A percentile compares a stretch with the other conserved stretches of the same genome.
These are phyloP conservation scores for Karstenula rhodostoma DNA, from an alignment of 2,329 filamentous ascomycete genomes.

Conservation along the genomic window DNA sequence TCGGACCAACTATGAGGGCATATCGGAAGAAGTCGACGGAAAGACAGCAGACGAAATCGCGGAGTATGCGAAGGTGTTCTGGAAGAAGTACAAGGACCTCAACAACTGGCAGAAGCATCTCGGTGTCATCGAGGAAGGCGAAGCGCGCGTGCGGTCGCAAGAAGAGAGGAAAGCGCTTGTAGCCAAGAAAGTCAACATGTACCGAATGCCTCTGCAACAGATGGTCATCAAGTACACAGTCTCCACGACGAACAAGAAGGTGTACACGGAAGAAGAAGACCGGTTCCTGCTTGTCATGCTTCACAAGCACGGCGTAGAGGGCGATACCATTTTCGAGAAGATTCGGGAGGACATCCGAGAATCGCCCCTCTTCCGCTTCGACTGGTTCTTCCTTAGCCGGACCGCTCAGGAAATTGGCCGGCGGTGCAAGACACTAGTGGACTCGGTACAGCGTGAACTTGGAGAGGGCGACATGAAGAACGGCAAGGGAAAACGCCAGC, in stretches of 20 bases:
- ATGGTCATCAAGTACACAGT: conserved; percentile 99
- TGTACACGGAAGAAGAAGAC: conserved; percentile 98
- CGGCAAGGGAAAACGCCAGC: conserved; percentile 74
- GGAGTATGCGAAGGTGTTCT: conserved; percentile 93
- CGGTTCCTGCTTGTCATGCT: conserved; percentile 93
- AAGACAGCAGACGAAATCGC: conserved; percentile 87
- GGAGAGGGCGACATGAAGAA: conserved; percentile 68
- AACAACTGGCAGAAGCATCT: conserved; percentile 89
- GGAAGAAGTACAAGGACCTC: conserved; percentile 93
- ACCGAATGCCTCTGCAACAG: conserved; percentile 96
- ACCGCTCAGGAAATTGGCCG: conserved; percentile 92
- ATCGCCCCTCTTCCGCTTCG: conserved; percentile 93
- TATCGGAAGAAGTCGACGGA: conserved; percentile 88
- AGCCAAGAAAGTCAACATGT: conserved; percentile 93
- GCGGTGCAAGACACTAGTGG: conserved; percentile 91
- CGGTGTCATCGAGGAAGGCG: conserved; percentile 88
- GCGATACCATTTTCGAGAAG: conserved; percentile 86
- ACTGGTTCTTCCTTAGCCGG: conserved; percentile 98
- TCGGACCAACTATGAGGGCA: conserved; percentile 82
- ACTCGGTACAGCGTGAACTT: conserved; percentile 94
- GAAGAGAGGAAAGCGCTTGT: conserved; percentile 93
- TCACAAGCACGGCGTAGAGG: conserved; percentile 90
- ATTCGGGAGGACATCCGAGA: conserved; percentile 98
- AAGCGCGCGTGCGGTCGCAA: conserved; percentile 86
- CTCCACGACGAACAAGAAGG: conserved; percentile 99